These are phyloP conservation scores for Rhodotorula sp. DNA, from an alignment of 1,284 basidiomycete genomes.

Conservation along the genomic window DNA sequence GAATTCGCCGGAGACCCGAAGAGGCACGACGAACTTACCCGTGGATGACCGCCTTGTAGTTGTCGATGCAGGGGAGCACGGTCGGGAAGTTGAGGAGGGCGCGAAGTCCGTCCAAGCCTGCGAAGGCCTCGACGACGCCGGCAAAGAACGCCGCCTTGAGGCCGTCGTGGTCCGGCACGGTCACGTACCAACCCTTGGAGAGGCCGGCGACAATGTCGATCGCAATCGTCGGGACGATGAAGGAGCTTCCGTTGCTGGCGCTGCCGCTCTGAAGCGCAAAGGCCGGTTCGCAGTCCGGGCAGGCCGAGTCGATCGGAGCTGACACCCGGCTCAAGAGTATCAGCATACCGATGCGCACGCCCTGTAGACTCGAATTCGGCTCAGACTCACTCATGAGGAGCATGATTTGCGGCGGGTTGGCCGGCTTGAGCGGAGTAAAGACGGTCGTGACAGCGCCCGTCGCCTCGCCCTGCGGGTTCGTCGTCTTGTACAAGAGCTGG, in stretches of 20 bases:
- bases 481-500: conserved; percentile 16
- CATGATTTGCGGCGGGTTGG: conserved; percentile 5
- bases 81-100: conserved; percentile 6
- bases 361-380: no score
- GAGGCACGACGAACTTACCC: background rate
- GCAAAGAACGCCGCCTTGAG: conserved; percentile 8
- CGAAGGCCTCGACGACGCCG: conserved; percentile 8
- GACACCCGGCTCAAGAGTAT: background rate
- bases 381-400: conserved; percentile 3
- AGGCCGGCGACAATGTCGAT: background rate
- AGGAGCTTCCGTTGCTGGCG: background rate
- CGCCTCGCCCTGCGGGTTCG: background rate
- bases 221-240: conserved; percentile 1
- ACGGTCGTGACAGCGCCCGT: conserved; percentile 5
- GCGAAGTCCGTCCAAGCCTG: conserved; percentile 7
- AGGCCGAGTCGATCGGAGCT: conserved; percentile 12
- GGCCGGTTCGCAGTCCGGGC: conserved; percentile 2
- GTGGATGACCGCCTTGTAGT: conserved; percentile 5
- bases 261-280: conserved; percentile 6
- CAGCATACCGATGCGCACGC: background rate
- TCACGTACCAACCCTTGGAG: conserved; percentile 14
- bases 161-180: conserved; percentile 13
- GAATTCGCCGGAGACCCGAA: background rate
- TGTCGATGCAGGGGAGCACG: background rate
- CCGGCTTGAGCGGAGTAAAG: conserved; percentile 1